phyloP scores from a whole-genome alignment of 768 basidiomycete species.

The Pleurotus tuber-regium region DNA sequence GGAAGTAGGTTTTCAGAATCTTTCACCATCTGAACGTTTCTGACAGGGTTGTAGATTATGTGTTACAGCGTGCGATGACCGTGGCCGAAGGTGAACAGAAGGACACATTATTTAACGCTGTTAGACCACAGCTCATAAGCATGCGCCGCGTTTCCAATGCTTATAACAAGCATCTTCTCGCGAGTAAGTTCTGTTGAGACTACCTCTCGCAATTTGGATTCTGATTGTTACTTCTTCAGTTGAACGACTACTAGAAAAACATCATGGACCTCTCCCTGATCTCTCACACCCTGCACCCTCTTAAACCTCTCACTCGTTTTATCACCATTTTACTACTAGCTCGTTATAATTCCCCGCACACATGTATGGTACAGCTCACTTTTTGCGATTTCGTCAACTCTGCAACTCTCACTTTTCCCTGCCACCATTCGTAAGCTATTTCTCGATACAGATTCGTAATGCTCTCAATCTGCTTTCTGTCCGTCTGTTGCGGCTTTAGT shows the following conservation, averaged over 20 bases:
- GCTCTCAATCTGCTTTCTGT: conserved; percentile 8
- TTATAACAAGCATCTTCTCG: conserved; percentile 77
- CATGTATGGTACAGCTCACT: not conserved
- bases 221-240: conserved; percentile 38
- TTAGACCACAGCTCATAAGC: conserved; percentile 63
- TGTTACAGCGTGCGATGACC: conserved; percentile 74
- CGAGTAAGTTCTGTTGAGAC: conserved; percentile 52
- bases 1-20: conserved; percentile 57
- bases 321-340: conserved; percentile 11
- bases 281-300: conserved; percentile 13
- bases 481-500: too few species aligned
- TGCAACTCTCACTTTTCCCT: not conserved
- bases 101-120: conserved; percentile 56
- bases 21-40: not conserved
- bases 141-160: conserved; percentile 73
- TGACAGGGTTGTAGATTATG: conserved; percentile 59
- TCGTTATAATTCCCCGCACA: not conserved
- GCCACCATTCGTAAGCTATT: conserved; percentile 10
- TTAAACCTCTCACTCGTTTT: conserved; percentile 22
- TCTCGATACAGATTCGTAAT: conserved; percentile 3
- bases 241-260: conserved; percentile 65
- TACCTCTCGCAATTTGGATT: not conserved
- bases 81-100: conserved; percentile 73
- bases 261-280: conserved; percentile 24
- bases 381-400: not conserved